Conservation (phyloP, 75 land plant genomes). For the Azolla pinnata region DNA sequence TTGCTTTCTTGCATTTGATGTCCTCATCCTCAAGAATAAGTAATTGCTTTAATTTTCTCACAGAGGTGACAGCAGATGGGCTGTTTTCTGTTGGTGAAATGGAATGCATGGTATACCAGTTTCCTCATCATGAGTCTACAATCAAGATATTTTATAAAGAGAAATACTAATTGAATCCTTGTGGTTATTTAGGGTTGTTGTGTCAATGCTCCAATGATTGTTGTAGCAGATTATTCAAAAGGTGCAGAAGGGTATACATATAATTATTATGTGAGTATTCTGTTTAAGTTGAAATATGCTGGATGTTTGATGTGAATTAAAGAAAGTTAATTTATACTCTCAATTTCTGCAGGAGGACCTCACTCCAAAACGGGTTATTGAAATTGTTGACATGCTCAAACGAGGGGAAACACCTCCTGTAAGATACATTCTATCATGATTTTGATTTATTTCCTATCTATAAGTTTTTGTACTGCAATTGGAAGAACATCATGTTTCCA, state of each 20-base stretch:
- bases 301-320: neutral
- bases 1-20: neutral
- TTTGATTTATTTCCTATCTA: neutral
- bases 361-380: constrained; percentile 81
- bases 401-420: constrained; percentile 83
- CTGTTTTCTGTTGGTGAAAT: constrained; percentile 98
- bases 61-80: constrained; percentile 98
- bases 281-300: neutral
- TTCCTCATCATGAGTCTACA: neutral
- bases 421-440: constrained; percentile 16
- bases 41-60: constrained; percentile 10
- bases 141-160: neutral
- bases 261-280: constrained; percentile 74
- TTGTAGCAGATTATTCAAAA: constrained; percentile 88
- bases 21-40: too few relatives aligned
- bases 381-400: constrained; percentile 79
- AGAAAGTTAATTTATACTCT: neutral
- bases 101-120: constrained; percentile 90
- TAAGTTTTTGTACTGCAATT: neutral
- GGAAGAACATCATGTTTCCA: neutral
- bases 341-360: constrained; percentile 72
- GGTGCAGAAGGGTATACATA: constrained; percentile 93
- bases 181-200: constrained; percentile 66
- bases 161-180: neutral
- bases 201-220: constrained; percentile 98